These are phyloP conservation scores for Globisporangium irregulare DNA, from an alignment of 352 stramenopile species.

Conservation along the genomic window DNA sequence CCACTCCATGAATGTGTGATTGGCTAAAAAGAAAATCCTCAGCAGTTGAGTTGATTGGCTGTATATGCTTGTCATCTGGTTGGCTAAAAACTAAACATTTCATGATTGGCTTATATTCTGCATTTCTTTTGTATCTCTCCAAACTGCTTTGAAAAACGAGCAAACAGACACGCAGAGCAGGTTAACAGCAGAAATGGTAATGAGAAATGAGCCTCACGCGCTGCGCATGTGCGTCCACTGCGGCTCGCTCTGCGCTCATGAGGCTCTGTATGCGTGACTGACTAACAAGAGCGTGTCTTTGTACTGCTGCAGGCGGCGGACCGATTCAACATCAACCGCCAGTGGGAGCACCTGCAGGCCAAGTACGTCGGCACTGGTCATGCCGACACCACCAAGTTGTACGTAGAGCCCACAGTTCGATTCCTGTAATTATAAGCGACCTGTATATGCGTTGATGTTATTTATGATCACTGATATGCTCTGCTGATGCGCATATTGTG, in stretches of 20 bases:
- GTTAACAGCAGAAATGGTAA: background rate
- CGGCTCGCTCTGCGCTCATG: background rate
- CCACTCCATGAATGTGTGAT: background rate
- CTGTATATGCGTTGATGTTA: background rate
- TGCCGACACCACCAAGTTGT: slow-evolving; percentile 97
- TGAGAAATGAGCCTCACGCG: background rate
- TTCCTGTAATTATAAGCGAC: background rate
- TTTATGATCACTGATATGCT: background rate
- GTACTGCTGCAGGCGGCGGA: slow-evolving; percentile 57
- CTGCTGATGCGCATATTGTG: background rate
- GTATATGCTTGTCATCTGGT: background rate
- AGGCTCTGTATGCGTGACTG: background rate
- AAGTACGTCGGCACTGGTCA: slow-evolving; percentile 96
- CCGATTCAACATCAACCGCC: slow-evolving; percentile 90
- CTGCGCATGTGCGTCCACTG: background rate
- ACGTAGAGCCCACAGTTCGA: slow-evolving; percentile 22
- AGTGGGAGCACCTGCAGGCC: slow-evolving; percentile 93
- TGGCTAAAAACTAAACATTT: background rate
- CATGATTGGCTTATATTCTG: background rate
- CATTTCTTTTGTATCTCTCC: background rate
- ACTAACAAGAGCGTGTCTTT: background rate
- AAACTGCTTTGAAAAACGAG: background rate
- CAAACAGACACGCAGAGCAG: background rate
- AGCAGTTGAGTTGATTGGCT: background rate
- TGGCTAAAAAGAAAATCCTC: background rate